Base-by-base conservation (phyloP, 2,329 filamentous ascomycete genomes). In the Neopestalotiopsis rosae region DNA sequence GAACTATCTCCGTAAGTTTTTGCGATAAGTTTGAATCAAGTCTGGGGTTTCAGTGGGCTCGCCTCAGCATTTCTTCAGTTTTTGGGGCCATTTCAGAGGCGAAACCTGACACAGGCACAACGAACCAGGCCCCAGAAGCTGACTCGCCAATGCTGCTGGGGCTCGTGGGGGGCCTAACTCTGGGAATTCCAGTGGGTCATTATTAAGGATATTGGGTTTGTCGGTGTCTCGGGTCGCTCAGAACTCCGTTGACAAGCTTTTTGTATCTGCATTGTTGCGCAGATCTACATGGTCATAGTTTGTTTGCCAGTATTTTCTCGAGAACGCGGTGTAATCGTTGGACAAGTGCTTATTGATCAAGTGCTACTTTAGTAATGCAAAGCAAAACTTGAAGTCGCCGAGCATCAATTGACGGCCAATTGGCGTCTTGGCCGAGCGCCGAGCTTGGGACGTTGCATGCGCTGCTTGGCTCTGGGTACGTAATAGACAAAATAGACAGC, bases 401-500 rank as follows among this genome's bases (percentile, higher is more conserved):
- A 30, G 30, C 24, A 14, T 2, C 14, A 14, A 7, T 1, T 13
- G 24, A 59, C 13, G 13, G 17, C 24, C 30, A 34, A 34, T 59
- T 59, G 30, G 57, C 30, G 13, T 30, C 45, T 52, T 20, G 45
- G 20, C 45, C 45, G 45, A 52, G 20, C 20, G 24, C 24, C 57
- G 24, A 59, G 30, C n/a, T 30, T 34, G 57, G 28, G 13, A 7
- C 24, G 24, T 30, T 13, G 57, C 17, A 34, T 28, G 57, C 12
- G 57, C 57, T 59, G 24, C 24, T 6, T 5, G 57, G n/a, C 30
- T 59, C n/a, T 24, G n/a, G 24, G 24, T 59, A 59, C 57, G 57
- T 59, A 59, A 59, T 59, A 59, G 57, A 59, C 28, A 17, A 9
- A 59, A 59, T 59, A 59, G 57, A 59, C 28, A 17, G 20, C 30